Evolutionary conservation across 2,329 filamentous ascomycete species (phyloP), one percentile per base, ranked within the genome.

Genomic region (Phaeophleospora eucalypticola): DNA sequence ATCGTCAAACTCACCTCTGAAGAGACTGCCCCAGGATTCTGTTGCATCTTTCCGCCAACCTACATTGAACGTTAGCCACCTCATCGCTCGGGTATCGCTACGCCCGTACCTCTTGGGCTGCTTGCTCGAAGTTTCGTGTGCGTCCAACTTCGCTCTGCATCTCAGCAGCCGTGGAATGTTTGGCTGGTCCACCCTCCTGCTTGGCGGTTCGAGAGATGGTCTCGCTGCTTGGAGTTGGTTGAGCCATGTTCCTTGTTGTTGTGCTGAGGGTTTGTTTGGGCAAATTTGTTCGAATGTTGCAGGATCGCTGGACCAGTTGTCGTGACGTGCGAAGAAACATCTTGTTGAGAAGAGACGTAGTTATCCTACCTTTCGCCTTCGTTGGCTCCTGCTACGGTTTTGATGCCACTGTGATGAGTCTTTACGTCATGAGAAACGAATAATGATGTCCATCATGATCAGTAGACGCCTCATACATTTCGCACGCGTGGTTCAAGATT

Each of bases 131-230:
- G 40, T 61, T 63, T 36, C 46, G 48, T 7, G 41, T 45, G 49
- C 56, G 61, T 27, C 58, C 57, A 20, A 63, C 51, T 42, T 66
- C 49, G 41, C 58, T 61, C 50, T 68, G 65, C 59, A 67, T 62
- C 49, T 66, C 51, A 18, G 64, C 61, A 15, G 65, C 56, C 4
- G 56, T 46, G 6, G 63, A 65, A 21, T 60, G 65, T 46, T 65
- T 62, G 24, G 41, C 24, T 18, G 63, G 57, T 21, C 61, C 64
- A 39, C 62, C 62, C 45, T 67, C 63, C 14, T 57, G 49, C 41
- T 59, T 60, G 15, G 64, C 63, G 19, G 61, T 60, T 45, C 65
- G 58, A 6, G 62, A 65, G 32, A 67, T 67, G 39, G 48, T 46
- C 34, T 62, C 39, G 27, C 54, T 51, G 16, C 51, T 47, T 14